phyloP scores from a whole-genome alignment of 768 basidiomycete genomes.

The Mrakia blollopis region DNA sequence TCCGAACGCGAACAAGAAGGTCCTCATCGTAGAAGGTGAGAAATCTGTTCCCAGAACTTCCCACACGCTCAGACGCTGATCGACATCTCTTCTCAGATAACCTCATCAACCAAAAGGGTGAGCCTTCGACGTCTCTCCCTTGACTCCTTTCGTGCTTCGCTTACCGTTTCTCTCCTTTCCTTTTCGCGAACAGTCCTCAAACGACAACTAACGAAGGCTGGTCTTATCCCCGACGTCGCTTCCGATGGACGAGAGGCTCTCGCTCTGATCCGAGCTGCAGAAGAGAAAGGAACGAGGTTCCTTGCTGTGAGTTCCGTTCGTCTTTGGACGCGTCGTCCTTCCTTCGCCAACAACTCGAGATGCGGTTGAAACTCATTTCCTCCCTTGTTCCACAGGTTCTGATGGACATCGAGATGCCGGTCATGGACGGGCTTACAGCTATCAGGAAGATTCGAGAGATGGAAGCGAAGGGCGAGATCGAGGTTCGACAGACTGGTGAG shows the following conservation, averaged over 20 bases:
- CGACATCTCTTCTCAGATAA: constrained; percentile 8
- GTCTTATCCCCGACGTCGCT: constrained; percentile 17
- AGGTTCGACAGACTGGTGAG: not conserved
- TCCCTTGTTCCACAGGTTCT: not conserved
- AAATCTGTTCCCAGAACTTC: too few relatives aligned
- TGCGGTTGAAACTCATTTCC: too few relatives aligned
- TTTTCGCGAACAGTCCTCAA: constrained; percentile 1
- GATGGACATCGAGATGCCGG: constrained; percentile 28
- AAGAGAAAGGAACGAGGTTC: not conserved
- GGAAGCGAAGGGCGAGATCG: constrained; percentile 24
- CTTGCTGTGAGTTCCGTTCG: too few relatives aligned
- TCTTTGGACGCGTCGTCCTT: too few relatives aligned
- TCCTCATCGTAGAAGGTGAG: constrained; percentile 24
- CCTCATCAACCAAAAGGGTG: constrained; percentile 25
- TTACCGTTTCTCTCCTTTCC: not conserved
- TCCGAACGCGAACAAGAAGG: not conserved
- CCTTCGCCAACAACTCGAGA: too few relatives aligned
- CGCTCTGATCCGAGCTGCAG: not conserved
- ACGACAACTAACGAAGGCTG: constrained; percentile 21
- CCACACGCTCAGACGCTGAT: too few relatives aligned
- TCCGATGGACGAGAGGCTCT: constrained; percentile 16
- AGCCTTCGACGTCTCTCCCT: not conserved
- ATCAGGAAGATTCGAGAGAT: constrained; percentile 31
- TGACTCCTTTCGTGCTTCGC: not conserved
- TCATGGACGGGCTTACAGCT: constrained; percentile 36